Evolutionary conservation across 768 basidiomycete genomes (phyloP).

Genomic region (Suillus plorans): DNA sequence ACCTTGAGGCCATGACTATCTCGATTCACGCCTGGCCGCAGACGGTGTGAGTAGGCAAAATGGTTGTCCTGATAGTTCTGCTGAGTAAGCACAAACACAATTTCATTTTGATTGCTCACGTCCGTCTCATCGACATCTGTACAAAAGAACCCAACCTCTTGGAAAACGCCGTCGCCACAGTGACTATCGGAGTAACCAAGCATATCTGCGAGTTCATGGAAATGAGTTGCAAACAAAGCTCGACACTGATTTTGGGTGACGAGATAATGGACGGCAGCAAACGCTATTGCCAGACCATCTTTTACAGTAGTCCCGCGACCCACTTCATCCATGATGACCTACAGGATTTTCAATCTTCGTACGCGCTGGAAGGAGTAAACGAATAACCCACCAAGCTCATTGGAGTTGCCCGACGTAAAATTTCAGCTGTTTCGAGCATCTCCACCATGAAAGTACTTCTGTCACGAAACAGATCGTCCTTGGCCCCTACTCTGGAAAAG

Average conservation of each 20-base stretch:
- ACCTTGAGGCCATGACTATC: constrained; percentile 92
- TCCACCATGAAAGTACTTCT: constrained; percentile 98
- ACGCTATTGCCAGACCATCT: constrained; percentile 93
- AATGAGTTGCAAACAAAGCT: constrained; percentile 97
- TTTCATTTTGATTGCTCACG: constrained; percentile 41
- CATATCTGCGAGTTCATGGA: constrained; percentile 90
- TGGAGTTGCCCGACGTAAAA: constrained; percentile 79
- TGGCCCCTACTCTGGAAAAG: constrained; percentile 93
- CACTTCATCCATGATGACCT: constrained; percentile 99
- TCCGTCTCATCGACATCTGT: constrained; percentile 80
- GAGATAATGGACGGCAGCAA: constrained; percentile 85
- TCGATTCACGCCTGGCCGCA: constrained; percentile 82
- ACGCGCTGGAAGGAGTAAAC: not conserved
- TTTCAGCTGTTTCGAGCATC: constrained; percentile 93
- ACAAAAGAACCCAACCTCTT: constrained; percentile 79
- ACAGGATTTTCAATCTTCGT: constrained; percentile 6
- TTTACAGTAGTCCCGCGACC: constrained; percentile 91
- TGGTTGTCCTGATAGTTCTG: constrained; percentile 54
- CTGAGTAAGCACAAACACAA: not conserved
- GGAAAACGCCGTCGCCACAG: constrained; percentile 48
- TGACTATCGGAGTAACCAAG: constrained; percentile 54
- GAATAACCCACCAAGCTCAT: constrained; percentile 67
- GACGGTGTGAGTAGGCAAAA: constrained; percentile 81
- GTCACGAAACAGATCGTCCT: constrained; percentile 92
- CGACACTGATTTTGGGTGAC: constrained; percentile 69